A percentile compares a stretch with the other conserved stretches of the same genome.
Conservation (phyloP, 805 yeast species). For the Spathaspora passalidarum region DNA sequence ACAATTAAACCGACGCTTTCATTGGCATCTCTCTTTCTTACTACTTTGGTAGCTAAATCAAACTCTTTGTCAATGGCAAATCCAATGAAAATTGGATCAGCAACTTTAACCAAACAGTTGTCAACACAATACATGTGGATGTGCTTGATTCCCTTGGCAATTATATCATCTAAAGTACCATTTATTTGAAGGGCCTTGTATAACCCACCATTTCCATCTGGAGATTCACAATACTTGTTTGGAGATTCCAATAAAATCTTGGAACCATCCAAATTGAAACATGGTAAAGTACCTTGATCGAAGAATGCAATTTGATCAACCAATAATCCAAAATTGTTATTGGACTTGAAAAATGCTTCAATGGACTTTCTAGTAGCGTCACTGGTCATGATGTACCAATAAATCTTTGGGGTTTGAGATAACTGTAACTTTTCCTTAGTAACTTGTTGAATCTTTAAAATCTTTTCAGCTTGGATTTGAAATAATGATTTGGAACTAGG, state of each 20-base stretch:
- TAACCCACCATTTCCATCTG: conserved; percentile 98
- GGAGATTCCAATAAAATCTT: conserved; percentile 63
- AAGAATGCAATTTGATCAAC: conserved; percentile 67
- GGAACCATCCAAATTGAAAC: conserved; percentile 67
- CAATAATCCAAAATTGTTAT: conserved; percentile 70
- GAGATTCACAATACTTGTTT: conserved; percentile 69
- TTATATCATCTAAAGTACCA: conserved; percentile 66
- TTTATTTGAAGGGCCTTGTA: conserved; percentile 75
- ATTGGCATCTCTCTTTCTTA: conserved; percentile 80
- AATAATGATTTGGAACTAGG: conserved; percentile 84
- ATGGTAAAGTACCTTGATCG: conserved; percentile 95
- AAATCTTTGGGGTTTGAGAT: conserved; percentile 14
- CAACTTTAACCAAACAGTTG: conserved; percentile 85
- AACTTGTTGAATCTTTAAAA: conserved; percentile 58
- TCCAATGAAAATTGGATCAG: conserved; percentile 89
- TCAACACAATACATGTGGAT: conserved; percentile 97
- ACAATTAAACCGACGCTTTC: conserved; percentile 95
- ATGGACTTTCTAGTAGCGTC: conserved; percentile 79
- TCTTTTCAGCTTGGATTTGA: conserved; percentile 89
- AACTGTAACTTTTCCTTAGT: conserved; percentile 30
- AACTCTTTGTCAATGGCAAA: conserved; percentile 67
- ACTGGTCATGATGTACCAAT: conserved; percentile 94
- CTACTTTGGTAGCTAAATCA: conserved; percentile 89
- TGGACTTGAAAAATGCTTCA: conserved; percentile 59
- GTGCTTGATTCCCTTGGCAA: conserved; percentile 70